phyloP scores from a whole-genome alignment of 2,329 filamentous ascomycete genomes.

The Cephalotrichum gorgonifer region DNA sequence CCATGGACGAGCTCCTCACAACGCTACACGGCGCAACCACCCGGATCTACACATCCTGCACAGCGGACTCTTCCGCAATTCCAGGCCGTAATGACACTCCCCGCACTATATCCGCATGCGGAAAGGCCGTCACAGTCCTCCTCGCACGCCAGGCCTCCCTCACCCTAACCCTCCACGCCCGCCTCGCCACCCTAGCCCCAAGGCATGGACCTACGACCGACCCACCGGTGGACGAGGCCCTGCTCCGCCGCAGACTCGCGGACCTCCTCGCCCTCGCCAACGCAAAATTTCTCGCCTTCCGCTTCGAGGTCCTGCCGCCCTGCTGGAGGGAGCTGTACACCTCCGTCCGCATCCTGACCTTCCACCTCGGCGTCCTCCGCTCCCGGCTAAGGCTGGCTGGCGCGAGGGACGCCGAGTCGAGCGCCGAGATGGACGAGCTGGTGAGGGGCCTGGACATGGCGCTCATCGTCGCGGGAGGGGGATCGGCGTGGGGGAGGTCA shows the following conservation, averaged over 20 bases:
- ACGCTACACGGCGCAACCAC: not conserved
- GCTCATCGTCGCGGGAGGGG: slow-evolving; percentile 43
- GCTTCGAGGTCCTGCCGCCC: slow-evolving; percentile 53
- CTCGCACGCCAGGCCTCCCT: slow-evolving; percentile 17
- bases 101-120: slow-evolving; percentile 3
- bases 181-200: not conserved
- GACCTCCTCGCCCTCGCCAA: slow-evolving; percentile 51
- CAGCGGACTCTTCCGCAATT: not conserved
- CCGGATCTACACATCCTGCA: not conserved
- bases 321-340: slow-evolving; percentile 65
- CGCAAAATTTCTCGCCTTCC: slow-evolving; percentile 58
- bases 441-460: slow-evolving; percentile 64
- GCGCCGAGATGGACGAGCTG: slow-evolving; percentile 35
- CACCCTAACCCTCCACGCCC: slow-evolving; percentile 14
- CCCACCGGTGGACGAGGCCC: slow-evolving; percentile 6
- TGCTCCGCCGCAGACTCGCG: slow-evolving; percentile 31
- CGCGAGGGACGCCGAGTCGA: slow-evolving; percentile 9
- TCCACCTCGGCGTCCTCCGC: slow-evolving; percentile 24
- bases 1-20: slow-evolving; percentile 2
- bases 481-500: slow-evolving; percentile 11
- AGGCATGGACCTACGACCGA: too few relatives aligned
- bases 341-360: slow-evolving; percentile 57
- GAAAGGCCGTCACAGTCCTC: slow-evolving; percentile 14
- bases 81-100: not conserved
- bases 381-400: not conserved